These are phyloP conservation scores for Ulmus americana DNA, from an alignment of 331 rosid species.

Conservation along the genomic window DNA sequence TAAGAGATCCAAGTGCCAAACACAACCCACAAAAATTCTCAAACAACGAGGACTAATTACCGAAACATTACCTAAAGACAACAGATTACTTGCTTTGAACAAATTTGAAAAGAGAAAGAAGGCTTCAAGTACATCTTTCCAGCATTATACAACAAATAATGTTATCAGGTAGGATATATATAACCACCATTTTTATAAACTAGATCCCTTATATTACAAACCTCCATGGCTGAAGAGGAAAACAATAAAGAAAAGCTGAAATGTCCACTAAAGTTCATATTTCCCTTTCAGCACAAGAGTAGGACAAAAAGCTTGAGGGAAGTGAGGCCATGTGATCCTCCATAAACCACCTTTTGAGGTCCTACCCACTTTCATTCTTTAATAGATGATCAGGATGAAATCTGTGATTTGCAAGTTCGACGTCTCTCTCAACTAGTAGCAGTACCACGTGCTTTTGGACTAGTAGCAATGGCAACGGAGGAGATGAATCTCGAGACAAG, in stretches of 20 bases:
- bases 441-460: slow-evolving; percentile 25
- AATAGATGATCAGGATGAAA: slow-evolving; percentile 10
- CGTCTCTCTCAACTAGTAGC: slow-evolving; percentile 25
- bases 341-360: slow-evolving; percentile 9
- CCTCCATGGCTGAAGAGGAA: slow-evolving; percentile 25
- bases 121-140: slow-evolving; percentile 17
- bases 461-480: slow-evolving; percentile 31
- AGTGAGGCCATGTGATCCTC: not conserved
- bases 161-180: slow-evolving; percentile 9
- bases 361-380: slow-evolving; percentile 7
- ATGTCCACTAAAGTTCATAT: slow-evolving; percentile 21
- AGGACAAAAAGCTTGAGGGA: slow-evolving; percentile 9
- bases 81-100: slow-evolving; percentile 15
- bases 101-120: not conserved
- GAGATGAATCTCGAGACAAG: slow-evolving; percentile 41
- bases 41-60: not conserved
- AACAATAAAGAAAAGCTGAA: slow-evolving; percentile 16
- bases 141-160: slow-evolving; percentile 23
- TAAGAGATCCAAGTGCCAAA: not conserved
- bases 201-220: slow-evolving; percentile 34
- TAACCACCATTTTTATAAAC: slow-evolving; percentile 15
- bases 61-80: not conserved
- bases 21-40: not conserved
- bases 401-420: slow-evolving; percentile 4
- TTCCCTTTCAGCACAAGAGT: slow-evolving; percentile 13